Evolutionary conservation across 2,329 filamentous ascomycete species (phyloP), one percentile per base, ranked within the genome.

Genomic region (Mollisiaceae sp.): DNA sequence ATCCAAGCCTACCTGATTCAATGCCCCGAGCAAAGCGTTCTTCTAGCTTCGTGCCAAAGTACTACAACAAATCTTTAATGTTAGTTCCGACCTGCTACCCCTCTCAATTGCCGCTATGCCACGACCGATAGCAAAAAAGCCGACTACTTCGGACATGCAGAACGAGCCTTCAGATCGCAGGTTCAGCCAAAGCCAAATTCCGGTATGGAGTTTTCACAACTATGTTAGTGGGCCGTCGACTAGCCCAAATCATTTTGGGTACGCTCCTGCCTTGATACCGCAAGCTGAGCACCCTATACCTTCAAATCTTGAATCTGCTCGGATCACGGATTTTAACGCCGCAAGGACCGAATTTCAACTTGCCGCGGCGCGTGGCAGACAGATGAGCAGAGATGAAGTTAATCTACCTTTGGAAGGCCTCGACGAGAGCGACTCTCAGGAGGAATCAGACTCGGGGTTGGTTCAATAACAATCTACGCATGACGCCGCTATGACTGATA

Each of bases 101-200:
- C 38, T n/a, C 41, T 43, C 41, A 18, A 18, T 18, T 15, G 14
- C n/a, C 41, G 41, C 22, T 14, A 50, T 50, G n/a, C 22, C 6
- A n/a, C 45, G 45, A 22, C 45, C n/a, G 45, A 8, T 50, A 50
- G n/a, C 45, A 20, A 11, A 22, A 9, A 22, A 20, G 3, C 45
- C 45, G 12, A 22, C 45, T 9, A 18, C 15, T 20, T 4, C 45
- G n/a, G 22, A 24, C 45, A 24, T 24, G 45, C 45, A 22, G 12
- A 24, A 50, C 6, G 22, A 22, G n/a, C 45, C 45, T 1, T 50
- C 45, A 50, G 45, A 50, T 22, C 45, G 18, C 20, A 22, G 45
- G 12, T 50, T 50, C 45, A 50, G 45, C 45, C 18, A 50, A n/a
- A 22, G 45, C n/a, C 45, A 50, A 50, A n/a, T 50, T 22, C 45